Evolutionary conservation across 345 rosid genomes (phyloP), one percentile per base, ranked within the genome.

Genomic region (Nephelium lappaceum): DNA sequence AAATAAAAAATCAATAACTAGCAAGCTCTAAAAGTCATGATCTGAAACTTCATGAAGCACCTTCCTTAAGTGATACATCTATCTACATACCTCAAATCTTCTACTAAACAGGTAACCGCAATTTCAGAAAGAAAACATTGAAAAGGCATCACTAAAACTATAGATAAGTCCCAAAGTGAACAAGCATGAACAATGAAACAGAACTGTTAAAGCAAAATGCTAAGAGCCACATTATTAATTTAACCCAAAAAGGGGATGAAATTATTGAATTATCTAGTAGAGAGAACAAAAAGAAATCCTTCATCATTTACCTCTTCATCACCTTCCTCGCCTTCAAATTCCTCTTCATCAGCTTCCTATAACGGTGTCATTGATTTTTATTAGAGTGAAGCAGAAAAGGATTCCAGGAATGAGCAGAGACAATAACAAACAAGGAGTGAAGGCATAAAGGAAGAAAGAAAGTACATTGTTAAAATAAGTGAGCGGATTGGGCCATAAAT

Each of bases 401-500:
- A 62, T 43, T 58, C 15, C 0, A 23, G 47, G 71, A 27, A 31
- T 11, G 25, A 53, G 1, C 18, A 60, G 24, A 62, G n/a, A 70
- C 49, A 21, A 18, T 5, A 6, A 25, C 24, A 25, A 70, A 36
- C 10, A 57, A 25, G 43, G 51, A 69, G 49, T 64, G 45, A 16
- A 55, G 42, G 69, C 75, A 61, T 58, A 11, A 74, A 19, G 12
- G 42, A 53, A 67, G 27, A 43, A 75, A 21, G 53, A 45, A 14
- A 58, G 85, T 88, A 95, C 99, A 86, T 83, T 91, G 88, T 88
- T 92, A 78, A 95, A 95, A 79, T 91, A 93, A 61, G 90, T 83
- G 74, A 93, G 93, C 57, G 99, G 98, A 90, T 93, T 93, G 67
- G 95, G 87, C 99, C 99, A 95, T 43, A 95, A 71, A 77, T 95